Base-by-base conservation (phyloP, 306 rosid genomes). In the Rosa multiflora region DNA sequence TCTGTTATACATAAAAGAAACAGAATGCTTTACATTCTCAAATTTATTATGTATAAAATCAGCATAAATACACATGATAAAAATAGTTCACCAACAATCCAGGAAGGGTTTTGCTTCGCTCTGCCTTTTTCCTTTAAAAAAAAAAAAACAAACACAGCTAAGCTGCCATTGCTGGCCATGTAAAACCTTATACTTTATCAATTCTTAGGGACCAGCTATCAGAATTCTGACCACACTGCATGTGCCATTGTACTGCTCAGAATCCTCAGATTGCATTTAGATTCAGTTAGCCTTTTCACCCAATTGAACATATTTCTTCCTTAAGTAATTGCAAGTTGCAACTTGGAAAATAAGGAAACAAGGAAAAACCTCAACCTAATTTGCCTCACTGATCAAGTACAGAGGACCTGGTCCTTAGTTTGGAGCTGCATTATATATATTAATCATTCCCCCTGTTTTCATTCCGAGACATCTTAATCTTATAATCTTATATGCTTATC, bases 141-240 rank as follows among this genome's bases (percentile, higher is more conserved):
- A 37, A 3, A 35, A 17, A 67, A 61, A 52, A 61, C 20, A 23
- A 32, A 14, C 49, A 67, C 72, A 67, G 72, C 72, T 67, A 67
- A 42, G 49, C 49, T 40, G 51, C 14, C 49, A 67, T 67, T 18
- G 29, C 26, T 40, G 49, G 72, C 72, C 49, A 40, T 18, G 72
- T 67, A 18, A 39, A 67, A 40, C 72, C 72, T 21, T 39, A 18
- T 18, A 67, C 49, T 40, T 8, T 1, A 75, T 29, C 43, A 59
- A 59, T 75, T 15, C 26, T 20, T 5, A 17, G 72, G 72, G 79
- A 76, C 72, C 79, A 20, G 46, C 37, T 20, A 49, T 47, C 62
- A 76, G 37, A 76, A 11, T 26, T 76, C 63, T 63, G 79, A 13
- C 72, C 79, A 62, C n/a, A 47, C 3, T 18, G 8, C 79, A 64